Evolutionary conservation across 2,329 filamentous ascomycete genomes (phyloP).

Genomic region (Drechslera avenae): DNA sequence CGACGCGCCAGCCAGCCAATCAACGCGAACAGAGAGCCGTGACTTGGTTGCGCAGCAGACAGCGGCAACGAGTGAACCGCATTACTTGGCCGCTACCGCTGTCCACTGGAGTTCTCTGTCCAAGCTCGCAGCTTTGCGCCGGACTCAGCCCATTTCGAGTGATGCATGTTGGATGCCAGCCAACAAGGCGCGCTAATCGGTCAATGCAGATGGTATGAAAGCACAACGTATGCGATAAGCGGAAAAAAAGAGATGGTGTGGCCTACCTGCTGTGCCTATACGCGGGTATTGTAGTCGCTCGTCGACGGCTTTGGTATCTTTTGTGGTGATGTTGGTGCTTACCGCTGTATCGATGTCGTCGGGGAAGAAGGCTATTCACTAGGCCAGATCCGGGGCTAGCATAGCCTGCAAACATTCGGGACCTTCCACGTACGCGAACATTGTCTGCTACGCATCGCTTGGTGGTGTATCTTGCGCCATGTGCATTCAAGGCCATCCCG

Average conservation of each 20-base stretch:
- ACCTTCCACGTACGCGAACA: conserved; percentile 17
- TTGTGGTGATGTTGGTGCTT: background rate
- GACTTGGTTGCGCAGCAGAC: conserved; percentile 5
- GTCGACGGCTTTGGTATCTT: background rate
- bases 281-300: background rate
- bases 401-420: conserved; percentile 3
- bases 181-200: conserved; percentile 10
- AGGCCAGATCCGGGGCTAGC: conserved; percentile 8
- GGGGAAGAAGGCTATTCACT: background rate
- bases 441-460: conserved; percentile 6
- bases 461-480: conserved; percentile 20
- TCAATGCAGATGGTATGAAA: conserved; percentile 6
- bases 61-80: conserved; percentile 11
- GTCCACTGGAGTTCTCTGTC: conserved; percentile 12
- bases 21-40: conserved; percentile 14
- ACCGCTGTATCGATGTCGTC: too few relatives aligned
- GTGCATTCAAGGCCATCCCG: conserved; percentile 15
- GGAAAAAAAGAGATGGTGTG: background rate
- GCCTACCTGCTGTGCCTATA: background rate
- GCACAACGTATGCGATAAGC: background rate
- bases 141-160: conserved; percentile 24
- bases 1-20: conserved; percentile 28
- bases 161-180: conserved; percentile 18
- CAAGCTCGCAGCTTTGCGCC: background rate
- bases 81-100: conserved; percentile 27